Evolutionary conservation across 2,329 filamentous ascomycete species (phyloP).

Genomic region (Cercospora canescens): DNA sequence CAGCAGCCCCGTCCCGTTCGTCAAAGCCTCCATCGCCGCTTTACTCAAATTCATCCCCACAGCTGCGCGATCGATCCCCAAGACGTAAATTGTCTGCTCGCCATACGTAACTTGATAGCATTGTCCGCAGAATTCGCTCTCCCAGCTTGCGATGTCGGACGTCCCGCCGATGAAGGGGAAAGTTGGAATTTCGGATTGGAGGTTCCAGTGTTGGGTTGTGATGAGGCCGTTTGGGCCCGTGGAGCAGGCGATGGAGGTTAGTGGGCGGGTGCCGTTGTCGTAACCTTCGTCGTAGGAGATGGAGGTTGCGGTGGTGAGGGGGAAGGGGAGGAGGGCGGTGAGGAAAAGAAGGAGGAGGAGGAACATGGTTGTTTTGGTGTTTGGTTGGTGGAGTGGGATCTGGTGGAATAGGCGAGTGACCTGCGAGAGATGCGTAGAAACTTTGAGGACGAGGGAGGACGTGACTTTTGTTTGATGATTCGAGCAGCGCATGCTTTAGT

Average conservation of each 20-base stretch:
- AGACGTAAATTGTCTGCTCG: neutral
- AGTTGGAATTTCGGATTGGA: neutral
- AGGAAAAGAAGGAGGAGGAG: too few relatives aligned
- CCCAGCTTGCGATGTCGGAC: neutral
- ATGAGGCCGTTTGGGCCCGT: neutral
- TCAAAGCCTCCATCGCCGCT: neutral
- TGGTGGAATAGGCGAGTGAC: too few relatives aligned
- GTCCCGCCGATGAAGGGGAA: neutral
- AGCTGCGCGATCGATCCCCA: neutral
- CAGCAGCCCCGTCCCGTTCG: neutral
- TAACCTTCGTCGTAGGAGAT: neutral
- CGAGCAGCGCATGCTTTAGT: too few relatives aligned
- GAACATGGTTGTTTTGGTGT: too few relatives aligned
- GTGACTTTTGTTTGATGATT: too few relatives aligned
- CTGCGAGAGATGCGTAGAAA: too few relatives aligned
- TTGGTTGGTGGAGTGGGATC: neutral
- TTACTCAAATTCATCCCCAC: neutral
- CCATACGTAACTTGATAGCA: neutral
- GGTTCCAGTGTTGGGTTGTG: neutral
- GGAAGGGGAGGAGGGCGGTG: neutral
- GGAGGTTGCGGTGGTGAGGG: neutral
- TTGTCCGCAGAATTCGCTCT: neutral
- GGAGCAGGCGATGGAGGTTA: neutral
- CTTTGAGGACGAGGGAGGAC: too few relatives aligned
- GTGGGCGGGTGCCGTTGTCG: neutral